Evolutionary conservation across 2,329 filamentous ascomycete species (phyloP).

Genomic region (Tolypocladium capitatum): DNA sequence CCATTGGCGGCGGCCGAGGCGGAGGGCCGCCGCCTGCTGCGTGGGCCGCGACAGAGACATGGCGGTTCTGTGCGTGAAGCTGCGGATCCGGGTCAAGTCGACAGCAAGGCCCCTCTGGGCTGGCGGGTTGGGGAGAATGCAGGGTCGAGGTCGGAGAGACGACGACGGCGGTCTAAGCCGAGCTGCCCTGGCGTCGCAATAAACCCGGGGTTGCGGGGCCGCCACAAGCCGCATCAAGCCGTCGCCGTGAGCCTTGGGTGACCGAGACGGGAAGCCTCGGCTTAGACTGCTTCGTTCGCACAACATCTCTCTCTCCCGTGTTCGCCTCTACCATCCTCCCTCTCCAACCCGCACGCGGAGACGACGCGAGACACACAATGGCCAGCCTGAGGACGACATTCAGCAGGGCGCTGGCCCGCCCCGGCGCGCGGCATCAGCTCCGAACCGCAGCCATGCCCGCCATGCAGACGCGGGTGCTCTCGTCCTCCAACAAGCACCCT

Average conservation of each 20-base stretch:
- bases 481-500: conserved; percentile 41
- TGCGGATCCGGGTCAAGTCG: background rate
- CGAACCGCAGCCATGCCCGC: conserved; percentile 14
- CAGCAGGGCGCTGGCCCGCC: conserved; percentile 21
- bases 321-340: background rate
- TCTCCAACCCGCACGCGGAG: background rate
- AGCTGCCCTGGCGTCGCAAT: conserved; percentile 4
- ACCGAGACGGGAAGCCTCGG: background rate
- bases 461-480: conserved; percentile 29
- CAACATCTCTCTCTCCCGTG: background rate
- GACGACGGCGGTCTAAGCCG: background rate
- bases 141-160: background rate
- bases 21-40: conserved; percentile 31
- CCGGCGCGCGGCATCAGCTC: conserved; percentile 17
- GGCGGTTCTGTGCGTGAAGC: conserved; percentile 3
- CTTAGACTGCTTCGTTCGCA: background rate
- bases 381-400: conserved; percentile 23
- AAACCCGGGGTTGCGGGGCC: conserved; percentile 15
- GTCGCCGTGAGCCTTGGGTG: conserved; percentile 6
- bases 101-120: conserved; percentile 17
- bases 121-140: conserved; percentile 4
- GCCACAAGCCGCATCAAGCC: conserved; percentile 32
- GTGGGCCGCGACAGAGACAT: conserved; percentile 37
- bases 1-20: conserved; percentile 12
- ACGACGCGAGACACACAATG: conserved; percentile 16